These are phyloP conservation scores for Carex parvula DNA, from an alignment of 176 grass and related monocot species.

Conservation along the genomic window DNA sequence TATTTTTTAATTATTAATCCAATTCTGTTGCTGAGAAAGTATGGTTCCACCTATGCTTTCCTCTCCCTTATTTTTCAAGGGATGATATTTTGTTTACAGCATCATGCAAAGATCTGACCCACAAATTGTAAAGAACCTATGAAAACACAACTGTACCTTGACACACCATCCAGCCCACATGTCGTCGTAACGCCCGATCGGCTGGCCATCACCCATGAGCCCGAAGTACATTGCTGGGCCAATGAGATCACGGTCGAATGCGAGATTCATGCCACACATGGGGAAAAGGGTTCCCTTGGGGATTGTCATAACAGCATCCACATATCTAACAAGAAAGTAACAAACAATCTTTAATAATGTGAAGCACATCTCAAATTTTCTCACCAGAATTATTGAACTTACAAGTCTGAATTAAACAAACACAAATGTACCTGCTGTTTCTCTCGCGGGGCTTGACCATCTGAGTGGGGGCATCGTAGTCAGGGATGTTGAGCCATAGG, in stretches of 20 bases:
- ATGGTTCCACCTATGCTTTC: neutral
- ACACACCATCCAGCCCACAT: constrained; percentile 45
- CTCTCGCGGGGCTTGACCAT: constrained; percentile 89
- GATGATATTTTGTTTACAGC: neutral
- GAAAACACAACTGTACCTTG: constrained; percentile 24
- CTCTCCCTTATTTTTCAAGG: neutral
- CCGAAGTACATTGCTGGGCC: constrained; percentile 43
- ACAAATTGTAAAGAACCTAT: neutral
- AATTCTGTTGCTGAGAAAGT: neutral
- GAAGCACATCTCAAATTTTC: neutral
- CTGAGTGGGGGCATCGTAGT: constrained; percentile 93
- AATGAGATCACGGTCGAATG: constrained; percentile 37
- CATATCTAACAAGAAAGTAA: constrained; percentile 29
- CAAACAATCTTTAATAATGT: neutral
- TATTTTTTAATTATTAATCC: neutral
- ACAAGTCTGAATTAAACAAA: neutral
- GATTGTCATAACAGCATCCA: constrained; percentile 37
- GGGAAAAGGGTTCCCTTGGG: constrained; percentile 43
- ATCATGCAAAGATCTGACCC: neutral
- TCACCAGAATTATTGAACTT: neutral
- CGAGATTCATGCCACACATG: constrained; percentile 41
- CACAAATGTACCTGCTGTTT: constrained; percentile 51
- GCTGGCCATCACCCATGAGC: constrained; percentile 45
- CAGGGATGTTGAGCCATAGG: constrained; percentile 92
- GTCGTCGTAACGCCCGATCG: constrained; percentile 40